Conservation (phyloP, 108 stramenopile species). For the Conticribra weissflogii region DNA sequence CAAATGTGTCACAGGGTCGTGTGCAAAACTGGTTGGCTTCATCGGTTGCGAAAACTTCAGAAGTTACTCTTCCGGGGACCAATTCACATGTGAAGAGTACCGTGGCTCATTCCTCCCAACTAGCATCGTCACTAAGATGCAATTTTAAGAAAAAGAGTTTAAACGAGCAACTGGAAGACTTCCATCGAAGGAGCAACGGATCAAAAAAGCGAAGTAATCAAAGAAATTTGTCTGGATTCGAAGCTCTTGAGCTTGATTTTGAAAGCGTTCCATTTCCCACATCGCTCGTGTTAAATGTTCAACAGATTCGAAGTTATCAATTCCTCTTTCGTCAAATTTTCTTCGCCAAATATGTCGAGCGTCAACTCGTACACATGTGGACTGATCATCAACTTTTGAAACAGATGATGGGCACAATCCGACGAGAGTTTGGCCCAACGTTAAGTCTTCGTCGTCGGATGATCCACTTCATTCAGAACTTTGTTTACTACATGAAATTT, state of each 20-base stretch:
- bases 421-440: conserved; percentile 76
- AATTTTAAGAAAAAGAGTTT: conserved; percentile 64
- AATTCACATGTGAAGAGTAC: neutral
- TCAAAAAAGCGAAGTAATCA: conserved; percentile 50
- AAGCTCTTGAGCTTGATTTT: conserved; percentile 89
- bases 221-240: conserved; percentile 81
- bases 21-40: conserved; percentile 84
- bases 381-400: conserved; percentile 91
- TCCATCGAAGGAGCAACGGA: conserved; percentile 49
- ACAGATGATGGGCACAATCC: conserved; percentile 74
- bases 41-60: conserved; percentile 44
- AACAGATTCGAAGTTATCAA: conserved; percentile 89
- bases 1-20: conserved; percentile 70
- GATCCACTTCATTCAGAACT: conserved; percentile 98
- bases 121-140: conserved; percentile 55
- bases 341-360: conserved; percentile 97
- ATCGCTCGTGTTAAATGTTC: conserved; percentile 84
- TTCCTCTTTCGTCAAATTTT: conserved; percentile 97
- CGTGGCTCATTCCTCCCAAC: conserved; percentile 25
- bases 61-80: neutral
- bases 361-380: conserved; percentile 91
- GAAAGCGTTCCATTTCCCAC: conserved; percentile 87
- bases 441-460: conserved; percentile 92
- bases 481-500: conserved; percentile 96
- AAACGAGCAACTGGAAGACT: conserved; percentile 62